Evolutionary conservation across 169 alveolate species (phyloP), one percentile per base, ranked within the genome.

Genomic region (Plasmodium berghei): DNA sequence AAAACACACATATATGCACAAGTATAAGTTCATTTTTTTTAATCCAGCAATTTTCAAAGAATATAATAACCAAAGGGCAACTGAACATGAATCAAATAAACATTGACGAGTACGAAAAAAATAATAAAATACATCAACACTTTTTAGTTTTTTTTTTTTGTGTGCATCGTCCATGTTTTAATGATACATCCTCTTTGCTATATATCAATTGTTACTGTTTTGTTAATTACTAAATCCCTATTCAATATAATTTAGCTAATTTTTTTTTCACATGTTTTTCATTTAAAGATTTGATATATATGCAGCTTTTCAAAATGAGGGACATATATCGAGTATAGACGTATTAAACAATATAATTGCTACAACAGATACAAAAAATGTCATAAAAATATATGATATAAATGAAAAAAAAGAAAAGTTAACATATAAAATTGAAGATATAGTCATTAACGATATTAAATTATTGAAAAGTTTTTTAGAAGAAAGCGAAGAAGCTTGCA

Each of bases 291-390:
- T 75, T 49, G 88, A 63, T 14, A 63, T 75, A 66, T 63, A 52
- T 55, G 75, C 88, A 9, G 59, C 73, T 54, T 75, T 75, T 55
- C 40, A 63, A 52, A 62, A 62, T 63, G 88, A 75, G 58, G 89
- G 89, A 49, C 63, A 75, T 56, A 75, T 75, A 26, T 46, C 89
- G 40, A 75, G 89, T 67, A 63, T 75, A 63, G 89, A 75, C 34
- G 4, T 75, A 18, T 20, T 75, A 34, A 75, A 75, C 56, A 75
- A 75, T 56, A 62, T 75, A 42, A 49, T 75, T 20, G 89, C 77
- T 1, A 63, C 75, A 18, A 75, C 89, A 8, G 45, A 63, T 55
- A 75, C 89, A 26, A 75, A 75, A 52, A 75, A 75, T 63, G 40
- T 42, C 20, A 49, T 75, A 62, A 64, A 75, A 55, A 75, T 75